Base-by-base conservation (phyloP, 2,329 filamentous ascomycete genomes). In the Xylaria sp. region DNA sequence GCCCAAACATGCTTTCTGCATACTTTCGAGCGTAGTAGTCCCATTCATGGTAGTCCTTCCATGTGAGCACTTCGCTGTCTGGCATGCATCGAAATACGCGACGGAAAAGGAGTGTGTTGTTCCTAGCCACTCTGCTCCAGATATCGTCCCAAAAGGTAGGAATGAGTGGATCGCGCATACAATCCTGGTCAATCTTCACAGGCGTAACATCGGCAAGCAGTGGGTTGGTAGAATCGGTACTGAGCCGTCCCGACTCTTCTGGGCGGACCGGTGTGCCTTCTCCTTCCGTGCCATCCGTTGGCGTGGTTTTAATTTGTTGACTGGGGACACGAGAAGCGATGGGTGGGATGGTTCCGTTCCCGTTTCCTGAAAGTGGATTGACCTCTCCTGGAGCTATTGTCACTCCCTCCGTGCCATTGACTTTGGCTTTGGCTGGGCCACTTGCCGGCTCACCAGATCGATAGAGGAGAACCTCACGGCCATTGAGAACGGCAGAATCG, bases 21-120 rank as follows among this genome's bases (percentile, higher is more conserved):
- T 99, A 97, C 51, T 86, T 84, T 66, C 89, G 85, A 16, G 83
- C 81, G 72, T 97, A 97, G 3, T 86, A 82, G 57, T 84, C 81
- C 70, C 89, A 96, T 66, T 95, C 89, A 64, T 90, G 88, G 75
- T 99, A 99, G 64, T 96, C 90, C 66, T 89, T 87, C 94, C 94
- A 99, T 49, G 89, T 93, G 64, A 86, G 88, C 30, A 96, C 94
- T 70, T 97, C 91, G 55, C 87, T 97, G 72, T 99, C 94, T 1
- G 94, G 94, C 90, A 96, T 95, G 74, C 92, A 97, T 52, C 92
- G 87, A 78, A 99, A 99, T 7, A 99, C 93, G 62, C 89, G 86
- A 37, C 94, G 89, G 76, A 90, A 99, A 52, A 99, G 83, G 71
- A 92, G 93, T 2, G 94, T 99, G 73, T 99, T 99, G 78, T 97